Percentiles rank a stretch among this genome's conserved stretches.
Evolutionary conservation across 2,329 filamentous ascomycete genomes (phyloP).

Genomic region (Cercospora sp.): DNA sequence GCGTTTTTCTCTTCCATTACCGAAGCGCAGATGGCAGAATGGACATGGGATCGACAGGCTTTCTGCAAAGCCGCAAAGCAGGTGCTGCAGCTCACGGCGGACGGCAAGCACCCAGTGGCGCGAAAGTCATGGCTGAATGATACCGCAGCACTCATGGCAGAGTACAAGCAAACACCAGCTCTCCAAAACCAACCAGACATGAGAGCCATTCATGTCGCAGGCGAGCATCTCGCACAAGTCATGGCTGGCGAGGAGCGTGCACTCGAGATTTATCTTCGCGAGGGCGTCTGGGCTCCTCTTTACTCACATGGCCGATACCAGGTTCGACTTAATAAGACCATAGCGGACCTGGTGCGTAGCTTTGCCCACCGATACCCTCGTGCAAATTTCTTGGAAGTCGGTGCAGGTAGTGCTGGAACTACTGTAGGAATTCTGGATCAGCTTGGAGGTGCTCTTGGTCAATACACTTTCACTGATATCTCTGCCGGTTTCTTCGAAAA

Average conservation of each 20-base stretch:
- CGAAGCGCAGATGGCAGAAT: constrained; percentile 18
- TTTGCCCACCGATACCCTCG: constrained; percentile 45
- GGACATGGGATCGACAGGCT: constrained; percentile 24
- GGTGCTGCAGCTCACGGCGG: constrained; percentile 15
- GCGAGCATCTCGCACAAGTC: constrained; percentile 40
- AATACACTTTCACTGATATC: constrained; percentile 53
- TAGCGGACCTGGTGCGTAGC: constrained; percentile 16
- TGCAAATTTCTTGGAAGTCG: constrained; percentile 49
- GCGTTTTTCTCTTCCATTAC: constrained; percentile 18
- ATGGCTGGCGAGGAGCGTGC: constrained; percentile 35
- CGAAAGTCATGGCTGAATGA: constrained; percentile 20
- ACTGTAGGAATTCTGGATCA: constrained; percentile 41
- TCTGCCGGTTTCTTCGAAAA: constrained; percentile 45
- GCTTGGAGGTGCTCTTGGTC: constrained; percentile 37
- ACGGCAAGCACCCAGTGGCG: constrained; percentile 19
- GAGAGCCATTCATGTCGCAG: constrained; percentile 27
- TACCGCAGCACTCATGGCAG: constrained; percentile 18
- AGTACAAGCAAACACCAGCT: constrained; percentile 17
- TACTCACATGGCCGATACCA: constrained; percentile 41
- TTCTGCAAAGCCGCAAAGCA: constrained; percentile 19
- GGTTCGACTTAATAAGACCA: constrained; percentile 41
- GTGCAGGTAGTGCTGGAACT: constrained; percentile 48
- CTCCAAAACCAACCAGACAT: constrained; percentile 23
- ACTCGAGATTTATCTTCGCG: constrained; percentile 22
- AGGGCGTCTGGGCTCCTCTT: constrained; percentile 23